A percentile compares a stretch with the other conserved stretches of the same genome.
Conservation (phyloP, 148 eudicot species). For the Amaranthus palmeri region DNA sequence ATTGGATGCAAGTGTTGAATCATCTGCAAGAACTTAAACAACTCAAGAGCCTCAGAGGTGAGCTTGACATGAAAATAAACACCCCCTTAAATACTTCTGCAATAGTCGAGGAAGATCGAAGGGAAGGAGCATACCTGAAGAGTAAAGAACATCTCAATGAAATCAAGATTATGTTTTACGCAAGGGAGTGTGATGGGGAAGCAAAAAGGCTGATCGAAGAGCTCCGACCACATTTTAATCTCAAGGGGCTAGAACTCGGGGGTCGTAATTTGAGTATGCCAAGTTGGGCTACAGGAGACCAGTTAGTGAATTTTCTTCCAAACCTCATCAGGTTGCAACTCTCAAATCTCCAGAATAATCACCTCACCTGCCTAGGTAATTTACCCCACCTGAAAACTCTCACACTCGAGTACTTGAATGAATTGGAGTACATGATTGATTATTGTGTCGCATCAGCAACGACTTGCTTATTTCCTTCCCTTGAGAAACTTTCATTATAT, state of each 20-base stretch:
- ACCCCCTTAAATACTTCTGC: not conserved
- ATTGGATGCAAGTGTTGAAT: not conserved
- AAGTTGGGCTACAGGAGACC: slow-evolving; percentile 1
- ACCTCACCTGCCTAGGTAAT: slow-evolving; percentile 10
- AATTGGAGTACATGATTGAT: slow-evolving; percentile 17
- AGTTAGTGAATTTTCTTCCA: slow-evolving; percentile 6
- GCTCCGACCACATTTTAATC: not conserved
- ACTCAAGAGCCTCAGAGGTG: not conserved
- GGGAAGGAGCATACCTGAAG: not conserved
- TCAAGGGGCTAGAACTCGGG: not conserved
- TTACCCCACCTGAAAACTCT: slow-evolving; percentile 3
- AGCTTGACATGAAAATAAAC: not conserved
- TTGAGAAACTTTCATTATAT: slow-evolving; percentile 6
- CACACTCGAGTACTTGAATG: not conserved
- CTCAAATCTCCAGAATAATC: not conserved
- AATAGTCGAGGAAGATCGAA: not conserved
- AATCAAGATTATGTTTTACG: not conserved
- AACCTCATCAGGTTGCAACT: not conserved
- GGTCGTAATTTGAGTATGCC: slow-evolving; percentile 9
- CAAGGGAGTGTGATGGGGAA: no score
- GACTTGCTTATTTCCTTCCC: slow-evolving; percentile 13
- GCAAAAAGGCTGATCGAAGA: not conserved
- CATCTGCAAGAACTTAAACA: slow-evolving; percentile 7
- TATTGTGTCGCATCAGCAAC: not conserved
- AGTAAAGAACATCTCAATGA: not conserved